Conservation (phyloP, 1,284 basidiomycete species). For the Xerocomus nothofagi region DNA sequence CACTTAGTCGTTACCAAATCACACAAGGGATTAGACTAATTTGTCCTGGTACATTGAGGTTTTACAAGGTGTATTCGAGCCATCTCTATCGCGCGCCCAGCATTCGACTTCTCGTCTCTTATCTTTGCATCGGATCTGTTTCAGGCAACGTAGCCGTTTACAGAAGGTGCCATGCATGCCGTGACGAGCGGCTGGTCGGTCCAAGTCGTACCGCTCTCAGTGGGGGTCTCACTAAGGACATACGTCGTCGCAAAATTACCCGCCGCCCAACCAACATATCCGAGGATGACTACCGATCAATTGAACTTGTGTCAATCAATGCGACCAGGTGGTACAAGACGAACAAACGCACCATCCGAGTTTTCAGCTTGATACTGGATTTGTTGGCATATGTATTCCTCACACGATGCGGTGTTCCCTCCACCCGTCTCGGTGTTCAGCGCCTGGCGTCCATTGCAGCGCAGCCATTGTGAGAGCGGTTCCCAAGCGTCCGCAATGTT, state of each 20-base stretch:
- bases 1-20: too few species aligned
- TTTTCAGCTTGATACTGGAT: conserved; percentile 28
- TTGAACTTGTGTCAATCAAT: background rate
- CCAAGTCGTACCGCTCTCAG: conserved; percentile 6
- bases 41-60: too few species aligned
- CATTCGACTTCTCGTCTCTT: too few species aligned
- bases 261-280: conserved; percentile 14
- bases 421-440: conserved; percentile 66
- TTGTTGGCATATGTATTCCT: conserved; percentile 46
- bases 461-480: conserved; percentile 52
- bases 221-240: conserved; percentile 14
- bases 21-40: too few species aligned
- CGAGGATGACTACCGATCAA: conserved; percentile 10
- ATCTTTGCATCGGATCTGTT: background rate
- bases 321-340: background rate
- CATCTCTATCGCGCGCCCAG: too few species aligned
- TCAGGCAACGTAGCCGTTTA: conserved; percentile 5
- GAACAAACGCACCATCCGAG: conserved; percentile 12
- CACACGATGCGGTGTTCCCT: conserved; percentile 50
- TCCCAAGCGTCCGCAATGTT: conserved; percentile 34
- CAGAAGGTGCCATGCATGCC: conserved; percentile 11
- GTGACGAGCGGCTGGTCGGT: conserved; percentile 11
- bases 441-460: conserved; percentile 52
- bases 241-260: conserved; percentile 11
- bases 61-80: too few species aligned